Evolutionary conservation across 768 basidiomycete species (phyloP).

Genomic region (Leccinum subtestaceum): DNA sequence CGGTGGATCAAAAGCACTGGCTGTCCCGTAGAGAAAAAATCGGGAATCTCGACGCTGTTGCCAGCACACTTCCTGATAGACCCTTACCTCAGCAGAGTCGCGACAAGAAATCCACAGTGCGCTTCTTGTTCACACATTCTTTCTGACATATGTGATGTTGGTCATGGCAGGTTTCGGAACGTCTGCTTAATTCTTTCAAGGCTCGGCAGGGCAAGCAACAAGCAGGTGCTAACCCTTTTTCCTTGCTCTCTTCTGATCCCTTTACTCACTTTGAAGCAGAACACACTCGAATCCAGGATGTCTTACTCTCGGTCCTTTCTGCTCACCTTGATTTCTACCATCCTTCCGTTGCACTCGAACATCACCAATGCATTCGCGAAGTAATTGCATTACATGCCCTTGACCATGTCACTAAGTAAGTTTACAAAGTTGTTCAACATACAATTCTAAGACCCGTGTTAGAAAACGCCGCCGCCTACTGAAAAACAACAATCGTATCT

Average conservation of each 20-base stretch:
- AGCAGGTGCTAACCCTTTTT: slow-evolving; percentile 38
- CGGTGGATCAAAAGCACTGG: slow-evolving; percentile 62
- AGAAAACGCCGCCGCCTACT: slow-evolving; percentile 89
- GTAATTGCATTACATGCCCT: slow-evolving; percentile 75
- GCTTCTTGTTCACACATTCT: slow-evolving; percentile 8
- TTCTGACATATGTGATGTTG: not conserved
- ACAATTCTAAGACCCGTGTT: slow-evolving; percentile 5
- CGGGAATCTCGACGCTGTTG: slow-evolving; percentile 53
- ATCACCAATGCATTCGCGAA: slow-evolving; percentile 62
- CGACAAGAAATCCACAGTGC: slow-evolving; percentile 23
- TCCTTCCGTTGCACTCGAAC: slow-evolving; percentile 61
- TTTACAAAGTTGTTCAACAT: not conserved
- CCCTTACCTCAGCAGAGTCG: slow-evolving; percentile 31
- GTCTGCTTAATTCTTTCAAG: slow-evolving; percentile 54
- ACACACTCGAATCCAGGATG: slow-evolving; percentile 56
- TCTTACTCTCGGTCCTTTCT: slow-evolving; percentile 62
- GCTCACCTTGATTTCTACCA: slow-evolving; percentile 77
- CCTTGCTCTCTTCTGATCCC: not conserved
- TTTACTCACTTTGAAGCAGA: slow-evolving; percentile 34
- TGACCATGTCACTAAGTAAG: slow-evolving; percentile 87
- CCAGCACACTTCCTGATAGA: slow-evolving; percentile 44
- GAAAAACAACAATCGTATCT: slow-evolving; percentile 93
- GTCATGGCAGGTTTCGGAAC: slow-evolving; percentile 49
- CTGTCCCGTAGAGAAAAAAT: slow-evolving; percentile 42
- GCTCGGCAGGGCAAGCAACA: slow-evolving; percentile 51